Evolutionary conservation across 148 eudicot species (phyloP), one percentile per base, ranked within the genome.

Genomic region (Rhododendron vialii): DNA sequence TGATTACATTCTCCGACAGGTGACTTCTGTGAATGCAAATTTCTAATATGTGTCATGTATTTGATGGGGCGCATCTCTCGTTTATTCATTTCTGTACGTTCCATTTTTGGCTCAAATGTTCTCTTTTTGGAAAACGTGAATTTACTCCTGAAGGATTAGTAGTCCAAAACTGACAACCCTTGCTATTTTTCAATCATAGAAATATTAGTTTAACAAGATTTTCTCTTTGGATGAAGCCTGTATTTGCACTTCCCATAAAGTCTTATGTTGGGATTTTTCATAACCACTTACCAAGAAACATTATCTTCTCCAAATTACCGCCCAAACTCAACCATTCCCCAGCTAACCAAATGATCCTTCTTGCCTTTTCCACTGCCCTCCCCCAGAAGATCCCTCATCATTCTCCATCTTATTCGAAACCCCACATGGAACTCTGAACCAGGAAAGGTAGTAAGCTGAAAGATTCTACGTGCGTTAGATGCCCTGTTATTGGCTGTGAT

Each of bases 1-100:
- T 90, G 99, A 96, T 90, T 95, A 92, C 85, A 87, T 96, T 36
- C 92, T 96, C 69, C 98, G 98, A 51, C 99, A 96, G 98, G 99
- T 97, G 88, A 79, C 14, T 73, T 74, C 8, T 28, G 7, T 8
- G 8, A 41, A 43, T 67, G 78, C 24, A 67, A 45, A 67, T 45
- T 67, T 28, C 20, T 15, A 7, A 43, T 67, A 36, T 14, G 7
- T 28, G 26, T 83, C 26, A 65, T 83, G 36, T 41, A 43, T 14
- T 6, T 63, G 20, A 13, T 59, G 4, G 51, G 55, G 65, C 2
- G 24, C 41, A 50, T 28, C 83, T 47, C 10, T 47, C 14, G 14
- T 69, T 76, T 69, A 14, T 65, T 41, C 30, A 69, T 30, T 47
- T 35, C 3, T 17, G 28, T 71, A n/a, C 48, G 5, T 71, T 47